Base-by-base conservation (phyloP, 805 yeast species). In the Ogataea paradorogensis region DNA sequence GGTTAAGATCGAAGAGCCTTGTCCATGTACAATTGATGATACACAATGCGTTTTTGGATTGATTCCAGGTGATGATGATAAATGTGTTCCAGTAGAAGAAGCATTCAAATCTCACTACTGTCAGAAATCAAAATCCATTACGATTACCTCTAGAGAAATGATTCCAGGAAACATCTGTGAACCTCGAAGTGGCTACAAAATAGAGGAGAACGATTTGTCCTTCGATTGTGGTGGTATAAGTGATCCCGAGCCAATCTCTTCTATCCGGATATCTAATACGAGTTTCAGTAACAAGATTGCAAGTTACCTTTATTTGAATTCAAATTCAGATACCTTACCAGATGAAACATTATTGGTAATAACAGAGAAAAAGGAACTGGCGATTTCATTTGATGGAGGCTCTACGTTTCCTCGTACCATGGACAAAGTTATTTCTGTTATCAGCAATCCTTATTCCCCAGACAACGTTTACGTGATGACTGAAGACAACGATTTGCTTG, bases 311-410 rank as follows among this genome's bases (percentile, higher is more conserved):
- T 85, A 85, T 51, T 66, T 85, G 41, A 82, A 80, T 34, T 75
- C 74, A 41, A 71, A 76, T 36, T 57, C 65, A 16, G 62, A 60
- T 3, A 24, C 33, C 2, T 42, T 63, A 35, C 70, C 68, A 18
- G 85, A 80, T 46, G 90, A 84, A 54, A 76, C 89, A 0, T 58
- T 91, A 7, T 56, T 91, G 11, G 62, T 85, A 6, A 64, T 76
- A 34, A 82, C 91, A 0, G 57, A 63, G 18, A 65, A 69, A 9
- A 68, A 74, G 32, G 65, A 66, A 5, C 73, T 80, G 2, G 82
- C 67, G 51, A 72, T 86, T 7, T 84, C 96, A 0, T 82, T 74
- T 51, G 80, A 88, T 57, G 84, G 84, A 28, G 91, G 91, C 10
- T 53, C 61, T 3, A 52, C 56, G 1, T 76, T 84, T 22, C 38